Evolutionary conservation across 352 stramenopile species (phyloP).

Genomic region (Phytophthora europaea): DNA sequence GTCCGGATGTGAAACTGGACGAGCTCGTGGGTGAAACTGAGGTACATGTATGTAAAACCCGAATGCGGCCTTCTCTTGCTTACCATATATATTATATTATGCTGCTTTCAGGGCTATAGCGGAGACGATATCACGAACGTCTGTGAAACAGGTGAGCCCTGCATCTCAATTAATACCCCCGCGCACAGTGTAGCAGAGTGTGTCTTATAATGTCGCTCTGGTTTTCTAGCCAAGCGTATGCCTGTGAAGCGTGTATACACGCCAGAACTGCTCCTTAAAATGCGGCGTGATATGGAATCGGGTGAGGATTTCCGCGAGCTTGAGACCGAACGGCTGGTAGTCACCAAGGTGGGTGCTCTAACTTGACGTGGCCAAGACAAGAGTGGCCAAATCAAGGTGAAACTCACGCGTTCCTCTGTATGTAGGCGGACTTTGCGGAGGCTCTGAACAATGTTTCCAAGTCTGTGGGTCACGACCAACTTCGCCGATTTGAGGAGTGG

Average conservation of each 20-base stretch:
- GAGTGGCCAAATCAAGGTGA: neutral
- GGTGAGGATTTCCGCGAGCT: conserved; percentile 50
- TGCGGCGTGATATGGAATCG: conserved; percentile 57
- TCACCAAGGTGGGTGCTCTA: conserved; percentile 58
- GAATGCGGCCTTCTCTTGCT: neutral
- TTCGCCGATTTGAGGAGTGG: conserved; percentile 82
- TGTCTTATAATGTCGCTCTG: neutral
- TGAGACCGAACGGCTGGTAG: conserved; percentile 65
- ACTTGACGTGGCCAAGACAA: neutral
- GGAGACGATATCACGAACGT: conserved; percentile 69
- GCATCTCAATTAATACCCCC: neutral
- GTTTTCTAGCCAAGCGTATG: conserved; percentile 74
- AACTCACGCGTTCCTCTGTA: neutral
- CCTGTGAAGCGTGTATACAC: conserved; percentile 85
- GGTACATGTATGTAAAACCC: conserved; percentile 16
- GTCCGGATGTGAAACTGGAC: conserved; percentile 81
- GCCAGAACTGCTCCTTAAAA: conserved; percentile 66
- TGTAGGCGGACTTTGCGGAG: conserved; percentile 62
- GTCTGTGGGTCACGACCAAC: conserved; percentile 81
- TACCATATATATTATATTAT: neutral
- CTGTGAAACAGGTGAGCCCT: conserved; percentile 53
- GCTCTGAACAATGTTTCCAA: conserved; percentile 86
- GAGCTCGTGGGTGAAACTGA: conserved; percentile 76
- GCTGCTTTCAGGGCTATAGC: conserved; percentile 52
- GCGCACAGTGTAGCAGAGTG: neutral